Base-by-base conservation (phyloP, 1,139 yeast genomes). In the Lodderomyces beijingensis region DNA sequence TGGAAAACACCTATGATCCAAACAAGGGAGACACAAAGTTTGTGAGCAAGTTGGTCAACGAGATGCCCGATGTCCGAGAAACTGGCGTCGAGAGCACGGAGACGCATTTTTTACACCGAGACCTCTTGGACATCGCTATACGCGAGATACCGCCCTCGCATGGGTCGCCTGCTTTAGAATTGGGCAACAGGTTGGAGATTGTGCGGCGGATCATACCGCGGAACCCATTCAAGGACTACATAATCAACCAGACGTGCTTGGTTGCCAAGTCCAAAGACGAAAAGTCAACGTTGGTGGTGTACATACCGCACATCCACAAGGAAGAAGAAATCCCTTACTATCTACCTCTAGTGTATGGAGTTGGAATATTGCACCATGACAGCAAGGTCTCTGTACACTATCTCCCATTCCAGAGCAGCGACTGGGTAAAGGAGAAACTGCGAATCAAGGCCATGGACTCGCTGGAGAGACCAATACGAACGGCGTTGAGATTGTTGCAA, bases 131-230 rank as follows among this genome's bases (percentile, higher is more conserved):
- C 49, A 55, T 71, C 1, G 59, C 58, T 3, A 63, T 85, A 10
- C 65, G 77, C 40, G 33, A 50, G 3, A 67, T 73, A 2, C 76
- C 77, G 1, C 46, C 74, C 9, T 55, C 50, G 1, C 45, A 50
- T 4, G 47, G 61, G 22, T n/a, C n/a, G n/a, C n/a, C n/a, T n/a
- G 28, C 35, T 11, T 39, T 65, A 2, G 42, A 52, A 3, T 60
- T 70, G 31, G 49, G 49, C 14, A 65, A 76, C 2, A 63, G 65
- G 29, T 55, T 65, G 19, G 76, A 78, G 43, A 65, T 83, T 25
- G 87, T 87, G 15, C 70, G 96, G 44, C 66, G 95, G 41, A 77
- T 89, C 27, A 73, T 89, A 13, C 97, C 97, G 4, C 65, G 97
- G 51, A 89, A 88, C 49, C 96, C 96, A 0, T 79, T 74, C 50